Conservation (phyloP, 768 basidiomycete species). For the Russula virescens region DNA sequence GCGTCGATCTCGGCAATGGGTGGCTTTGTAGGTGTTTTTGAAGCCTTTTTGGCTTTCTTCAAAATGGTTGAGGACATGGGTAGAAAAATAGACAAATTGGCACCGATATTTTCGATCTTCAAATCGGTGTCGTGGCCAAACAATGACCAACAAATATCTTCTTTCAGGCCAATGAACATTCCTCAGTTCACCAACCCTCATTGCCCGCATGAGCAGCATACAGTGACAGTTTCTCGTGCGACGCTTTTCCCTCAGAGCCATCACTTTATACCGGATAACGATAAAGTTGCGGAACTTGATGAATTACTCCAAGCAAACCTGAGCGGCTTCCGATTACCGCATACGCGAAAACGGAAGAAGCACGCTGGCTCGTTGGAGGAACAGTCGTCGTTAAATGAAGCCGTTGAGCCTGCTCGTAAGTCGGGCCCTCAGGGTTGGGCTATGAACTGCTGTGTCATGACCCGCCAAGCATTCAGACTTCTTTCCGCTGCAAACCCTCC, state of each 20-base stretch:
- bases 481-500: conserved; percentile 9
- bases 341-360: conserved; percentile 13
- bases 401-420: neutral
- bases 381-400: neutral
- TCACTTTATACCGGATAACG: neutral
- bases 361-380: neutral
- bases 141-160: conserved; percentile 9
- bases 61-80: conserved; percentile 1
- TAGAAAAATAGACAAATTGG: neutral
- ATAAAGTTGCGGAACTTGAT: conserved; percentile 7
- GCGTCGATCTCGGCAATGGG: neutral
- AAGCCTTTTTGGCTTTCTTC: conserved; percentile 3
- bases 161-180: conserved; percentile 9
- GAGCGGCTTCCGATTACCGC: neutral
- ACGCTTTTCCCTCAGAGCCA: neutral
- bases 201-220: neutral
- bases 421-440: neutral
- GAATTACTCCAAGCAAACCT: conserved; percentile 7
- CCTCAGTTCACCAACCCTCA: conserved; percentile 11
- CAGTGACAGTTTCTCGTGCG: conserved; percentile 3
- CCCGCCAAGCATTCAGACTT: conserved; percentile 19
- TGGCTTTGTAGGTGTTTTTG: conserved; percentile 9
- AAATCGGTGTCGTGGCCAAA: neutral
- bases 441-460: neutral
- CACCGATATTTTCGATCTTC: neutral